phyloP scores from a whole-genome alignment of 192 early-diverging fungal species.

The Martensiomyces pterosporus region DNA sequence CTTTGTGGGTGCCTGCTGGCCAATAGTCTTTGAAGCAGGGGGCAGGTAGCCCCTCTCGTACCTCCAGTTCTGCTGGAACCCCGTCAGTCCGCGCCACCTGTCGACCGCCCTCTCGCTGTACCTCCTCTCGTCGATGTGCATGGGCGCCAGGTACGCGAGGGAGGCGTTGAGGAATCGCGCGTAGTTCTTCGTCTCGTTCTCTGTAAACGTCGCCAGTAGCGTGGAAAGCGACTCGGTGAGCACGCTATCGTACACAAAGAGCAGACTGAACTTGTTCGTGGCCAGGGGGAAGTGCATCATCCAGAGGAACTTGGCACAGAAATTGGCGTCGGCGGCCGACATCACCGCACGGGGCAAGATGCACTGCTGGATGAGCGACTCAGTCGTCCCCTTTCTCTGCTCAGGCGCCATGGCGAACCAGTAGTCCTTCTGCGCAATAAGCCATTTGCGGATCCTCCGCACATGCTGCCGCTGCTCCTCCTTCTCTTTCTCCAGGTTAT shows the following conservation, averaged over 20 bases:
- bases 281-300: constrained; percentile 49
- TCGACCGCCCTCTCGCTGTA: constrained; percentile 43
- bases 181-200: constrained; percentile 42
- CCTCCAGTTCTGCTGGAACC: constrained; percentile 33
- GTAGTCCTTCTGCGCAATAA: constrained; percentile 48
- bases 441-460: constrained; percentile 38
- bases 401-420: constrained; percentile 48
- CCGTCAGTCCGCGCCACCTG: constrained; percentile 37
- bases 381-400: constrained; percentile 25
- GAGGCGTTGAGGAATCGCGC: constrained; percentile 36
- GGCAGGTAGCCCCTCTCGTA: constrained; percentile 45
- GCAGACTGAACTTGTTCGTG: constrained; percentile 48
- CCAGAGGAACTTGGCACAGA: constrained; percentile 47
- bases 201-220: constrained; percentile 35
- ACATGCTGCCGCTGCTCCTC: constrained; percentile 35
- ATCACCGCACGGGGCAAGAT: constrained; percentile 37
- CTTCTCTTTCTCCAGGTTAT: constrained; percentile 32
- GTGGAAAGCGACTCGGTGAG: constrained; percentile 30
- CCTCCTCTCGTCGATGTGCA: constrained; percentile 17
- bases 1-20: constrained; percentile 11
- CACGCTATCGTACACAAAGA: constrained; percentile 42
- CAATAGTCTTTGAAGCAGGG: constrained; percentile 39
- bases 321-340: constrained; percentile 41
- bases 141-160: constrained; percentile 28
- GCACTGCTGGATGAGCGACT: constrained; percentile 44